Base-by-base conservation (phyloP, 371 early-diverging fungal species). In the Syncephalastrum racemosum region DNA sequence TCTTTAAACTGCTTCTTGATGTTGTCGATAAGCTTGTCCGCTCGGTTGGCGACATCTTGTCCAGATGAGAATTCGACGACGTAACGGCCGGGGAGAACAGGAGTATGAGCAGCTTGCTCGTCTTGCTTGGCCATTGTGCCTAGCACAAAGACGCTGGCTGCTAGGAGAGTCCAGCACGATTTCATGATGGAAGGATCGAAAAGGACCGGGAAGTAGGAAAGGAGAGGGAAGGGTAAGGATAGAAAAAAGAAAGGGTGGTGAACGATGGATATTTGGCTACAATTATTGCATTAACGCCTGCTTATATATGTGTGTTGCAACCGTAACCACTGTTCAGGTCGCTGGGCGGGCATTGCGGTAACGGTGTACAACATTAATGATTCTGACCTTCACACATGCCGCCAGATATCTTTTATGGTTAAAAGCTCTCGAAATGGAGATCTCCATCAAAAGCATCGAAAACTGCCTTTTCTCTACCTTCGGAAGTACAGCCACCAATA, bases 51-150 rank as follows among this genome's bases (percentile, higher is more conserved):
- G 15, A 50, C 49, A 6, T 53, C 51, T 10, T 43, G 27, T 8
- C 57, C 54, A 13, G 36, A 31, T 0, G 50, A 20, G 43, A 78
- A 70, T 31, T 71, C 63, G 23, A 72, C 53, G 22, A 78, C 62
- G 25, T 73, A 78, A 19, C 66, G 70, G 20, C 71, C 69, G 39
- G 73, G 71, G 48, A 71, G 31, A 15, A 58, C 52, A 15, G 57
- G 19, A 16, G 36, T 13, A 15, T 53, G 15, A 24, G 49, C 42
- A 18, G 46, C 23, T 25, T 57, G 39, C 25, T 56, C 56, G 53
- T 58, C 24, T 47, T 16, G 64, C 42, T 71, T 70, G 41, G 66
- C 64, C 46, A 67, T 64, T 1, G 55, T 25, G 18, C 64, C 63
- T 22, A 59, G 54, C 42, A 58, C 53, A 24, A 64, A 59, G 48